Evolutionary conservation across 176 grass and related monocot species (phyloP), one percentile per base, ranked within the genome.

Genomic region (Alopecurus myosuroides): DNA sequence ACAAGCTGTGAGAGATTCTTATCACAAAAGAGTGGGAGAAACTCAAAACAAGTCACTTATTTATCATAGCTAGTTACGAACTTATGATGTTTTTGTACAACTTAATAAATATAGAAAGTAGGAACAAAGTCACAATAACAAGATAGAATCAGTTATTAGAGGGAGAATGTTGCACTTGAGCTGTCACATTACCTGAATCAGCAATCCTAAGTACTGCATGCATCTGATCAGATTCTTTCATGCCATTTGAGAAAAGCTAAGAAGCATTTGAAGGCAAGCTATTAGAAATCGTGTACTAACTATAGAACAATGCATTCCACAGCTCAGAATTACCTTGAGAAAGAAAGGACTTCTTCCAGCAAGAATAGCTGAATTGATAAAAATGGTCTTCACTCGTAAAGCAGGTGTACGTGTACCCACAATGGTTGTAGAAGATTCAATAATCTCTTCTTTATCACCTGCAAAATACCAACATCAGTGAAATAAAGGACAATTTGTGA

Each of bases 241-340:
- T 98, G 64, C 93, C 93, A 58, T 98, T 98, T 84, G 91, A 95
- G 76, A 98, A 98, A 87, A 95, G 95, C 93, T 98, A 85, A 90
- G 3, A 82, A 81, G 33, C 6, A 34, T 18, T 18, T 13, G 67
- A 76, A 17, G 25, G 18, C 68, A 77, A 13, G 25, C 36, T 37
- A 74, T 60, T 76, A 81, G 51, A 83, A 84, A 76, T 35, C 23
- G 11, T 30, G 20, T 77, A 74, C 7, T 15, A 70, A 63, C n/a
- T 4, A 83, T 14, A 88, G 1, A 29, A 56, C 56, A 85, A 36
- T 58, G 7, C 29, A 60, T 70, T 58, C 61, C n/a, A 81, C 50
- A 58, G 55, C 62, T 12, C n/a, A 18, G 30, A 84, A 81, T 29
- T 90, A 93, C 93, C 95, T 95, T 98, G 60, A 81, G 93, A 90